Evolutionary conservation across 2,329 filamentous ascomycete species (phyloP).

Genomic region (Phoma sp.): DNA sequence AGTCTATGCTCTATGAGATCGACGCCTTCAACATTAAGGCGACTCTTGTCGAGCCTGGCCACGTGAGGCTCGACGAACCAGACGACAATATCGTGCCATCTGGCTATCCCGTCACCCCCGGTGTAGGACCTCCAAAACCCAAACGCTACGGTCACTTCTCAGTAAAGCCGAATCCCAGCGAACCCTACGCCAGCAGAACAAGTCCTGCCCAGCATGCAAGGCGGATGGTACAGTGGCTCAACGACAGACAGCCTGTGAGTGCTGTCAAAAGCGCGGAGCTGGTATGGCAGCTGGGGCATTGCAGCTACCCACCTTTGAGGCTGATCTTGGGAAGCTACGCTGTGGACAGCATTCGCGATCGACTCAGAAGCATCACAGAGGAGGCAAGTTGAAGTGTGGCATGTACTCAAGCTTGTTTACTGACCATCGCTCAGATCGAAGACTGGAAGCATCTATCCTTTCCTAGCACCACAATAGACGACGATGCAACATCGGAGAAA

Average conservation of each 20-base stretch:
- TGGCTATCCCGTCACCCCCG: constrained; percentile 34
- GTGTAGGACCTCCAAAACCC: constrained; percentile 52
- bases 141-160: constrained; percentile 91
- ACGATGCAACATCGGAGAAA: constrained; percentile 29
- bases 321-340: constrained; percentile 91
- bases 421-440: constrained; percentile 25
- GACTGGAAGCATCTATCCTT: constrained; percentile 38
- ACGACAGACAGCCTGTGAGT: constrained; percentile 89
- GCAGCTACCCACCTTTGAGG: constrained; percentile 86
- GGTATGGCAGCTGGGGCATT: constrained; percentile 92
- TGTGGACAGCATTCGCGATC: constrained; percentile 92
- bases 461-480: constrained; percentile 23
- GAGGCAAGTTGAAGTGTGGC: constrained; percentile 62
- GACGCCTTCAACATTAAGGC: constrained; percentile 91
- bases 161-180: constrained; percentile 78
- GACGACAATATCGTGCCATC: constrained; percentile 52
- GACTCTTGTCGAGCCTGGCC: constrained; percentile 88
- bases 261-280: constrained; percentile 91
- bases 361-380: constrained; percentile 87
- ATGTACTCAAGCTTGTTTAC: not conserved
- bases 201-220: constrained; percentile 87
- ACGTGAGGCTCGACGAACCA: constrained; percentile 85
- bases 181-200: constrained; percentile 77
- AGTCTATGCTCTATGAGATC: constrained; percentile 95
- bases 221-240: constrained; percentile 92